These are phyloP conservation scores for Hepatocystis sp. DNA, from an alignment of 169 alveolate species.

Conservation along the genomic window DNA sequence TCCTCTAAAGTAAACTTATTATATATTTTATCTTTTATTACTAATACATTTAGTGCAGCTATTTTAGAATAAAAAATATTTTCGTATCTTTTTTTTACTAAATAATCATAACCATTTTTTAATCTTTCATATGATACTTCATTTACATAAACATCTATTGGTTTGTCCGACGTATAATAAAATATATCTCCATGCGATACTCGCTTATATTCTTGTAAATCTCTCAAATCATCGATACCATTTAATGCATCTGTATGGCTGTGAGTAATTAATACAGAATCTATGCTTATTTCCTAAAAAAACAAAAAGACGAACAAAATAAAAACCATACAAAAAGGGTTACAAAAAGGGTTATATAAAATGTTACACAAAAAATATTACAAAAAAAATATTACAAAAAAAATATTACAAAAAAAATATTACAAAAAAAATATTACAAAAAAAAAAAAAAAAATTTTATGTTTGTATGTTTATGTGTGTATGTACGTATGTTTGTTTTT, in stretches of 20 bases:
- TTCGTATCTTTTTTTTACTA: slow-evolving; percentile 37
- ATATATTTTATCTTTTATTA: slow-evolving; percentile 47
- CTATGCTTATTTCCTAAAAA: slow-evolving; percentile 38
- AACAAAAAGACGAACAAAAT: not conserved
- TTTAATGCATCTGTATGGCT: slow-evolving; percentile 70
- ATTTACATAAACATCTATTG: slow-evolving; percentile 38
- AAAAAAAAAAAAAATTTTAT: not conserved
- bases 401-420: not conserved
- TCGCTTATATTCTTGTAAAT: slow-evolving; percentile 56
- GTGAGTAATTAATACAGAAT: slow-evolving; percentile 46
- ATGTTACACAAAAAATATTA: too few species aligned
- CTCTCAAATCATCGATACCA: slow-evolving; percentile 66
- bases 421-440: not conserved
- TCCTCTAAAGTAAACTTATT: slow-evolving; percentile 20
- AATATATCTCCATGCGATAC: slow-evolving; percentile 9
- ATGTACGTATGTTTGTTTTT: not conserved
- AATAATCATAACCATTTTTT: slow-evolving; percentile 41
- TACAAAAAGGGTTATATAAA: too few species aligned
- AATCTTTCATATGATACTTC: slow-evolving; percentile 44
- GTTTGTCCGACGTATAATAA: slow-evolving; percentile 29
- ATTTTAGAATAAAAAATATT: slow-evolving; percentile 54
- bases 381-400: too few species aligned
- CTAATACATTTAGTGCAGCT: slow-evolving; percentile 42
- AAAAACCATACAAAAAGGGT: not conserved
- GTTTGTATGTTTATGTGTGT: not conserved